Conservation (phyloP, 345 rosid species). For the Trapa bicornis region DNA sequence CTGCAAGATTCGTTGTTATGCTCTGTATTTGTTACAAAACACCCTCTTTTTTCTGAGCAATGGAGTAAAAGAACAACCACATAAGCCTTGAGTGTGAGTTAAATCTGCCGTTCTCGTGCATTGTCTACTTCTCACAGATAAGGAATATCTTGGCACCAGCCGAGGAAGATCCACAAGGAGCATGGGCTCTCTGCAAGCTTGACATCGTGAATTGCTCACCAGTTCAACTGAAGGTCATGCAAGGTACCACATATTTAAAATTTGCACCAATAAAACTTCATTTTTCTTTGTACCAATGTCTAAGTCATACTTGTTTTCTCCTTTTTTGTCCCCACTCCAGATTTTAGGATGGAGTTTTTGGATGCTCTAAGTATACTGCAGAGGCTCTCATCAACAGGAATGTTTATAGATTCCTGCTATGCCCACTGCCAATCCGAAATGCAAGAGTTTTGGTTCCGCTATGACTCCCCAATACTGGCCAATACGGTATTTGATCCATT, state of each 20-base stretch:
- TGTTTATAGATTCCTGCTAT: conserved; percentile 78
- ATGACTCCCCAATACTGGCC: conserved; percentile 47
- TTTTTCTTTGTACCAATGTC: not conserved
- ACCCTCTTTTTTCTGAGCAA: too few relatives aligned
- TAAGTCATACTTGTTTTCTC: not conserved
- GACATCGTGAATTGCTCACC: conserved; percentile 59
- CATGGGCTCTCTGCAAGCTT: conserved; percentile 73
- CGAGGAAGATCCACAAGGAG: conserved; percentile 62
- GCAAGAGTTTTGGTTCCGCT: conserved; percentile 70
- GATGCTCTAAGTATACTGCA: conserved; percentile 36
- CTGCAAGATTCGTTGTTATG: too few relatives aligned
- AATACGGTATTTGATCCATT: conserved; percentile 30
- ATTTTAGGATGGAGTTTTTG: conserved; percentile 57
- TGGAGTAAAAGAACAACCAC: too few relatives aligned
- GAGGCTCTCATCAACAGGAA: conserved; percentile 49
- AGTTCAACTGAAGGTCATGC: conserved; percentile 54
- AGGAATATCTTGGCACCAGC: conserved; percentile 73
- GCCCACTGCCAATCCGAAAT: conserved; percentile 84
- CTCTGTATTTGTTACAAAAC: too few relatives aligned
- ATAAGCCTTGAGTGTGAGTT: too few relatives aligned
- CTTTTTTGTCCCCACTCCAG: conserved; percentile 21
- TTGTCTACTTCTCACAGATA: conserved; percentile 26
- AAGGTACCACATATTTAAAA: conserved; percentile 27
- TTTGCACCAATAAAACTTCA: not conserved
- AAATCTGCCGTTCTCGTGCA: too few relatives aligned